Percentiles rank a stretch among this genome's conserved stretches.
phyloP scores from a whole-genome alignment of 352 stramenopile species.

The Phytophthora megakarya region DNA sequence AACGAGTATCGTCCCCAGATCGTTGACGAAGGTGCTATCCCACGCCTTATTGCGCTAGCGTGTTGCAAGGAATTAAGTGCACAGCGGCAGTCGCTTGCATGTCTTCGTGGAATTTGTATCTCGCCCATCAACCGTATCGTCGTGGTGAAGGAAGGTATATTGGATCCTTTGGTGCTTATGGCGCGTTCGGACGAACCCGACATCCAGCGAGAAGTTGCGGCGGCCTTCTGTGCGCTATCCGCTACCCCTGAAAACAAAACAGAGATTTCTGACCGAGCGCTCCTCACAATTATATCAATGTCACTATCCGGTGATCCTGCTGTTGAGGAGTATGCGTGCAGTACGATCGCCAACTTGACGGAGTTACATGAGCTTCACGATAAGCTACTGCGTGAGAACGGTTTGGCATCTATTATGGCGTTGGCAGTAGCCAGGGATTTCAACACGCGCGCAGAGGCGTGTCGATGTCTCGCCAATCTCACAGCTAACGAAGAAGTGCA shows the following conservation, averaged over 20 bases:
- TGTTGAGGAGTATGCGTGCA: conserved; percentile 94
- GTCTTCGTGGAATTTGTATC: conserved; percentile 94
- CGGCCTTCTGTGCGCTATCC: conserved; percentile 94
- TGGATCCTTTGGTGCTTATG: conserved; percentile 97
- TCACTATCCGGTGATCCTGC: conserved; percentile 90
- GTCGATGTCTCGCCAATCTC: conserved; percentile 94
- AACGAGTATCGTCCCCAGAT: conserved; percentile 92
- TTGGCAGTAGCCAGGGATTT: conserved; percentile 90
- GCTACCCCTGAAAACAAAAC: conserved; percentile 96
- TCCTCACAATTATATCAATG: conserved; percentile 96
- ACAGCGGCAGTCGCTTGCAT: conserved; percentile 92
- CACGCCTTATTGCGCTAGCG: conserved; percentile 93
- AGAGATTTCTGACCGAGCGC: conserved; percentile 92
- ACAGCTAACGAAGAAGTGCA: conserved; percentile 95
- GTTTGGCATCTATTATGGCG: conserved; percentile 92
- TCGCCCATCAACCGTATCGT: conserved; percentile 85
- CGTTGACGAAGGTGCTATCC: conserved; percentile 93
- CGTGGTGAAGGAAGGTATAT: conserved; percentile 93
- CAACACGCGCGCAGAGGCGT: conserved; percentile 92
- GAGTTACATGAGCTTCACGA: conserved; percentile 94
- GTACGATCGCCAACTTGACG: conserved; percentile 95
- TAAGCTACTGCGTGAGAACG: conserved; percentile 95
- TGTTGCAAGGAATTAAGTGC: conserved; percentile 94
- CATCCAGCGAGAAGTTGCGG: conserved; percentile 92
- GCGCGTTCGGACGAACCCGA: conserved; percentile 91